phyloP scores from a whole-genome alignment of 78 protist species.

The Mastigamoeba balamuthi region DNA sequence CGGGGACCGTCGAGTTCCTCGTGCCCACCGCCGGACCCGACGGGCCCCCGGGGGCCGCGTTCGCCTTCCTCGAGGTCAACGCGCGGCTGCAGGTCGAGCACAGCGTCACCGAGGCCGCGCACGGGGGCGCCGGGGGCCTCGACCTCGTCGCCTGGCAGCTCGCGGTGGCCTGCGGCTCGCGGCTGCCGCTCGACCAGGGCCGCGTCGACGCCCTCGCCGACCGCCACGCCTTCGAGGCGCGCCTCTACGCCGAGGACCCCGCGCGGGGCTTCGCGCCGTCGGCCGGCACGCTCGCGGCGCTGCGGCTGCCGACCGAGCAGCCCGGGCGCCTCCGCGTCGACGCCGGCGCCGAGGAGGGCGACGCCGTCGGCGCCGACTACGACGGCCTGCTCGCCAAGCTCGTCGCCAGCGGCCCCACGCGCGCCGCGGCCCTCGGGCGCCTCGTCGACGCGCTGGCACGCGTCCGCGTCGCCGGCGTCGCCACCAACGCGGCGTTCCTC shows the following conservation, averaged over 20 bases:
- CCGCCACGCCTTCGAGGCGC: constrained; percentile 78
- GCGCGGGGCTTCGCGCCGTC: constrained; percentile 68
- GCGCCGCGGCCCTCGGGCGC: constrained; percentile 8
- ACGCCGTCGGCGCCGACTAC: constrained; percentile 72
- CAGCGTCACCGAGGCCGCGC: constrained; percentile 80
- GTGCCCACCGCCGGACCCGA: constrained; percentile 44
- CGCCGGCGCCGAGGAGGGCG: constrained; percentile 78
- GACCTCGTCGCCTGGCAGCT: constrained; percentile 86
- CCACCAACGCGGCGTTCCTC: constrained; percentile 63
- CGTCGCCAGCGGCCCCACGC: constrained; percentile 49
- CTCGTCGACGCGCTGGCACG: constrained; percentile 12
- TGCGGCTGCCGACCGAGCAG: constrained; percentile 43
- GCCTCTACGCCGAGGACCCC: constrained; percentile 88
- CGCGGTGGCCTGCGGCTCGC: constrained; percentile 24
- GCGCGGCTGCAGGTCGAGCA: constrained; percentile 89
- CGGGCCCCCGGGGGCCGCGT: constrained; percentile 26
- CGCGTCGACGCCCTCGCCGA: constrained; percentile 32
- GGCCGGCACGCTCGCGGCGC: constrained; percentile 60
- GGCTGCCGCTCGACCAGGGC: constrained; percentile 39
- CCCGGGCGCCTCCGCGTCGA: constrained; percentile 26
- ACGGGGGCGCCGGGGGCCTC: constrained; percentile 31
- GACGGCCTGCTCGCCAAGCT: constrained; percentile 89
- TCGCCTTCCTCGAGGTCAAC: constrained; percentile 87
- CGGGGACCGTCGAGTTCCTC: constrained; percentile 93
- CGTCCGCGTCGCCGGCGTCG: constrained; percentile 49